Conservation (phyloP, 164 flowering plant species). For the Aristolochia contorta region DNA sequence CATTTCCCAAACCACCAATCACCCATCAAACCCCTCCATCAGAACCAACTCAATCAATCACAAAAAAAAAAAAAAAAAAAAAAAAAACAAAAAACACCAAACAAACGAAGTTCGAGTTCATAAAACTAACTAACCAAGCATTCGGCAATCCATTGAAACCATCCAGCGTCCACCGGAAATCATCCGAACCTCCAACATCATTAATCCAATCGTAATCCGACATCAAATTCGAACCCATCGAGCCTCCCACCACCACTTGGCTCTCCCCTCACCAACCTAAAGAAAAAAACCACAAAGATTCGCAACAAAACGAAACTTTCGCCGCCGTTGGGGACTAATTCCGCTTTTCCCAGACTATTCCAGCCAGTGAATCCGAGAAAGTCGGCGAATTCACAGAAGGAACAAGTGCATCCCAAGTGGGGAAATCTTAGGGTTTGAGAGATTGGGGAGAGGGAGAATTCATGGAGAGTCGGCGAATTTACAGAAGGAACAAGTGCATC, state of each 20-base stretch:
- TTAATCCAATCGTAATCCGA: conserved; percentile 13
- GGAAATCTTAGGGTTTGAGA: too few relatives aligned
- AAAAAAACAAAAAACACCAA: neutral
- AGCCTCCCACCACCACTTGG: neutral
- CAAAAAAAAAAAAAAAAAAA: neutral
- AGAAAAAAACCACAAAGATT: neutral
- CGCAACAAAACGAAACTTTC: neutral
- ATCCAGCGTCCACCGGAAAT: conserved; percentile 10
- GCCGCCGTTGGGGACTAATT: neutral
- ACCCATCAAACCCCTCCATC: neutral
- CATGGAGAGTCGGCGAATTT: too few relatives aligned
- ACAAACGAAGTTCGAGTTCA: neutral
- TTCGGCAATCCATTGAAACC: conserved; percentile 10
- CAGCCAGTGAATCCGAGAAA: neutral
- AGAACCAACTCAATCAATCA: neutral
- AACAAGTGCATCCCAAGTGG: too few relatives aligned
- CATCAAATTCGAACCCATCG: conserved; percentile 13
- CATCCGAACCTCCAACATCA: conserved; percentile 9
- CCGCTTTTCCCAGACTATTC: neutral
- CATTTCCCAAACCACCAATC: neutral
- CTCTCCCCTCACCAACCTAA: too few relatives aligned
- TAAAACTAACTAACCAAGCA: conserved; percentile 4
- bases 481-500: too few relatives aligned
- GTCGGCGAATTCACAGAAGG: too few relatives aligned
- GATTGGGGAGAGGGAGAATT: too few relatives aligned